Evolutionary conservation across 805 yeast genomes (phyloP).

Genomic region (Schwanniomyces sp.): DNA sequence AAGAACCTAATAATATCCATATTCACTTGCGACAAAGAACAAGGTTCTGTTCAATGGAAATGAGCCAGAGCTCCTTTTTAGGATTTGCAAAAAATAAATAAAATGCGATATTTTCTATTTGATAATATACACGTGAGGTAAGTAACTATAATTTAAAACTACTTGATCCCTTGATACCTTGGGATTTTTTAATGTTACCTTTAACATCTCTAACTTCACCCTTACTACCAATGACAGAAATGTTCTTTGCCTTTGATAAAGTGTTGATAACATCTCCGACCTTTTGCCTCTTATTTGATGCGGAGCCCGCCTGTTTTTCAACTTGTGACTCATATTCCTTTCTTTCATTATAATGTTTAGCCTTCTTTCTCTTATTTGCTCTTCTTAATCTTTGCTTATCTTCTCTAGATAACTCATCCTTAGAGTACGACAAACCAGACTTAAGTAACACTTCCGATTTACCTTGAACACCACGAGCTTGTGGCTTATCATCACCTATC

Average conservation of each 20-base stretch:
- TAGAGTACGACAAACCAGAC: slow-evolving; percentile 78
- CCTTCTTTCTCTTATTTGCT: slow-evolving; percentile 78
- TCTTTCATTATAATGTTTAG: slow-evolving; percentile 48
- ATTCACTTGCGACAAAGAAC: no score
- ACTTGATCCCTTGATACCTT: slow-evolving; percentile 27
- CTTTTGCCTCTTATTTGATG: slow-evolving; percentile 46
- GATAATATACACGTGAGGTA: slow-evolving; percentile 1
- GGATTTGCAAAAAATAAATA: background rate
- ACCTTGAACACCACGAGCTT: slow-evolving; percentile 30
- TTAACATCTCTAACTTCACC: slow-evolving; percentile 74
- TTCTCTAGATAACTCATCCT: slow-evolving; percentile 77
- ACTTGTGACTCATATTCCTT: slow-evolving; percentile 26
- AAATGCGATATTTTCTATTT: background rate
- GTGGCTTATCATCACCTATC: slow-evolving; percentile 40
- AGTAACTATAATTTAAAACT: slow-evolving; percentile 22
- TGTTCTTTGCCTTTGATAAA: slow-evolving; percentile 67
- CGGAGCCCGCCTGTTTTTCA: slow-evolving; percentile 24
- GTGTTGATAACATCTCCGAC: slow-evolving; percentile 68
- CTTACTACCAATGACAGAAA: slow-evolving; percentile 72
- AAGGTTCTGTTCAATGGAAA: no score
- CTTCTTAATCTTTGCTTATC: slow-evolving; percentile 87
- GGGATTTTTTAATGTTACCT: slow-evolving; percentile 60
- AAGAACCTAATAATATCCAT: slow-evolving; percentile 10
- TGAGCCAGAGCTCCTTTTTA: no score
- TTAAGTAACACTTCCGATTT: slow-evolving; percentile 61